These are phyloP conservation scores for Raphanus hybrid DNA, from an alignment of 441 rosid species.

Conservation along the genomic window DNA sequence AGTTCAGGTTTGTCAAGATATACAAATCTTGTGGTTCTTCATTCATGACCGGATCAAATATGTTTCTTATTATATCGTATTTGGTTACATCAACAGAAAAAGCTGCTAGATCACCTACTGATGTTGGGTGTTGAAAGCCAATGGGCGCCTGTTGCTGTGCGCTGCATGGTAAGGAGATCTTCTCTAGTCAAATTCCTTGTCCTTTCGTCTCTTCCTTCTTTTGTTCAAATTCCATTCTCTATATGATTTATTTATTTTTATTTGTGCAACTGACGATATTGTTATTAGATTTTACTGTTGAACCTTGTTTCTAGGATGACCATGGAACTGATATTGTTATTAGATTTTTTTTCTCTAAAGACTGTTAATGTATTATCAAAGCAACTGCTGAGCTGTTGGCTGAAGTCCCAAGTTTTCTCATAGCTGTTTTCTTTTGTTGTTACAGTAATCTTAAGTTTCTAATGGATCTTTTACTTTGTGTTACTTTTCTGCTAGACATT, in stretches of 20 bases:
- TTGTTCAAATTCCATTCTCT: background rate
- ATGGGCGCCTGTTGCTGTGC: constrained; percentile 94
- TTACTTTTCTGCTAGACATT: constrained; percentile 64
- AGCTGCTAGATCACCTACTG: constrained; percentile 78
- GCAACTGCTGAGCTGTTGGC: constrained; percentile 26
- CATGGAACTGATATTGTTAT: constrained; percentile 3
- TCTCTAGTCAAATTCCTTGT: constrained; percentile 8
- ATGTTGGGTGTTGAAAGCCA: constrained; percentile 95
- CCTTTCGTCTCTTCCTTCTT: constrained; percentile 8
- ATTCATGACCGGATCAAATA: background rate
- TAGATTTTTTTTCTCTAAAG: background rate
- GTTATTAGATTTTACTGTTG: background rate
- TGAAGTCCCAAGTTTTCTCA: constrained; percentile 15
- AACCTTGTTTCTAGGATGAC: constrained; percentile 26
- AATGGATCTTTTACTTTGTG: constrained; percentile 29
- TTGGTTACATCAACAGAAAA: constrained; percentile 58
- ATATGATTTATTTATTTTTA: background rate
- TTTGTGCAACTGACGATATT: background rate
- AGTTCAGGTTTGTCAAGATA: constrained; percentile 72
- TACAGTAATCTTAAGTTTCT: constrained; percentile 11
- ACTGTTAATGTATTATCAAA: constrained; percentile 4
- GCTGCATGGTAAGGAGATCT: constrained; percentile 71
- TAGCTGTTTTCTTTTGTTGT: background rate
- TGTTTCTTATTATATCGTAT: constrained; percentile 36
- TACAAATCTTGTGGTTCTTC: constrained; percentile 3